phyloP scores from a whole-genome alignment of 2,329 filamentous ascomycete genomes.

The Mycosphaerella arachidis region DNA sequence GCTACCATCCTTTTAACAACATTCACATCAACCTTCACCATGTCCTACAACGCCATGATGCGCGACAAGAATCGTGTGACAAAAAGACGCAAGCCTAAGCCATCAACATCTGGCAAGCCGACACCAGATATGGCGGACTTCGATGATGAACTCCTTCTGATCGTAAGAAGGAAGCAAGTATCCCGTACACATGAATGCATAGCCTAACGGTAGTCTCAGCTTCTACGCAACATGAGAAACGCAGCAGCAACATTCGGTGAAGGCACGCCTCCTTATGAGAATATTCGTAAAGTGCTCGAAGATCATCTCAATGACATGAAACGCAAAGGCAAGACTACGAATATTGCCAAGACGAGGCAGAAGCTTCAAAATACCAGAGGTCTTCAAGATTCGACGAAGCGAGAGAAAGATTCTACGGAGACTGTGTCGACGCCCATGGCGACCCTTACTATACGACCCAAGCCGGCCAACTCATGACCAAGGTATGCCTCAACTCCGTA shows the following conservation, averaged over 20 bases:
- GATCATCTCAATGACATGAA: slow-evolving; percentile 32
- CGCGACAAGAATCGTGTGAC: neutral
- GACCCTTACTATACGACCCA: neutral
- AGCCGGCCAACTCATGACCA: neutral
- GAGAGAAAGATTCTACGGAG: neutral
- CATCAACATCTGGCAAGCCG: slow-evolving; percentile 2
- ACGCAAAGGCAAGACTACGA: slow-evolving; percentile 21
- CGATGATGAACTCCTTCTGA: slow-evolving; percentile 28
- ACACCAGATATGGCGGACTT: slow-evolving; percentile 7
- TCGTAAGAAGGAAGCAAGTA: slow-evolving; percentile 9
- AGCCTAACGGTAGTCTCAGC: slow-evolving; percentile 18
- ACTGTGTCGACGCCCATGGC: neutral
- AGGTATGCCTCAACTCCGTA: too few relatives aligned
- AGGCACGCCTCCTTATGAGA: slow-evolving; percentile 29
- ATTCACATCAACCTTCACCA: neutral
- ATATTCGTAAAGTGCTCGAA: slow-evolving; percentile 28
- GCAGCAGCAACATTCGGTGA: slow-evolving; percentile 34
- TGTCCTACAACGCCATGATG: neutral
- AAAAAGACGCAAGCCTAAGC: neutral
- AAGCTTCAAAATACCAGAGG: neutral
- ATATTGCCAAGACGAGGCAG: slow-evolving; percentile 19
- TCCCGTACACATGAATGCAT: neutral
- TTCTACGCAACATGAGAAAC: slow-evolving; percentile 35
- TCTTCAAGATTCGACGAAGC: neutral
- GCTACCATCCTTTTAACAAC: neutral